Percentiles rank a stretch among this genome's conserved stretches.
These are phyloP conservation scores for Noccaea caerulescens DNA, from an alignment of 345 rosid genomes.

Conservation along the genomic window DNA sequence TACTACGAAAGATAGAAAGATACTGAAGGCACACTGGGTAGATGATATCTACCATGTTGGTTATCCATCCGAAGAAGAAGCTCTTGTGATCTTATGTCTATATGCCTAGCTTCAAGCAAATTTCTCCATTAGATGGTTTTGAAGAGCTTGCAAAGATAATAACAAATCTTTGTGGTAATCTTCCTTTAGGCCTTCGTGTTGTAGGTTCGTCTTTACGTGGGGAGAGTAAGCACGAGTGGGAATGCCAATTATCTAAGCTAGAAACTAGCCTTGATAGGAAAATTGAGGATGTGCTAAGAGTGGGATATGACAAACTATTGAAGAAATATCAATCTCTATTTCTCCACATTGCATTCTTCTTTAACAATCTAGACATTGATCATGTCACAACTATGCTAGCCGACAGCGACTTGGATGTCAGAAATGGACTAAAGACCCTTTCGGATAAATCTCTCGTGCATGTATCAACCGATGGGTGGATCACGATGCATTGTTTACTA, in stretches of 20 bases:
- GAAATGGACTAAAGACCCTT: slow-evolving; percentile 18
- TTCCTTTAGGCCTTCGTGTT: slow-evolving; percentile 45
- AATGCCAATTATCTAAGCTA: slow-evolving; percentile 9
- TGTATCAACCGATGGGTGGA: too few relatives aligned
- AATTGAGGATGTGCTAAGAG: slow-evolving; percentile 12
- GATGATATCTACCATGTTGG: not conserved
- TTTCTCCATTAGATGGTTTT: not conserved
- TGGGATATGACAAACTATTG: slow-evolving; percentile 42
- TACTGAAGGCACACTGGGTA: not conserved
- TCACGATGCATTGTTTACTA: not conserved
- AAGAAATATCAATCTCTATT: slow-evolving; percentile 27
- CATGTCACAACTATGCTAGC: slow-evolving; percentile 4
- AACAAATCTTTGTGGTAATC: slow-evolving; percentile 22
- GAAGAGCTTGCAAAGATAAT: slow-evolving; percentile 3
- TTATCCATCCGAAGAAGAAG: slow-evolving; percentile 3
- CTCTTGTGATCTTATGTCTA: slow-evolving; percentile 17
- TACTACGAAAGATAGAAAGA: slow-evolving; percentile 53
- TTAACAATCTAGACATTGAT: not conserved
- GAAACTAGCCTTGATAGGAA: slow-evolving; percentile 26
- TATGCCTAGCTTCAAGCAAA: slow-evolving; percentile 7
- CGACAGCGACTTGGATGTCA: not conserved
- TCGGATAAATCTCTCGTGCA: slow-evolving; percentile 33
- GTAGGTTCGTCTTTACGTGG: slow-evolving; percentile 31
- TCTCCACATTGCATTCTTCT: slow-evolving; percentile 47
- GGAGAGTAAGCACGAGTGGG: slow-evolving; percentile 21